Evolutionary conservation across 192 early-diverging fungal species (phyloP), one percentile per base, ranked within the genome.

Genomic region (Entomortierella parvispora): DNA sequence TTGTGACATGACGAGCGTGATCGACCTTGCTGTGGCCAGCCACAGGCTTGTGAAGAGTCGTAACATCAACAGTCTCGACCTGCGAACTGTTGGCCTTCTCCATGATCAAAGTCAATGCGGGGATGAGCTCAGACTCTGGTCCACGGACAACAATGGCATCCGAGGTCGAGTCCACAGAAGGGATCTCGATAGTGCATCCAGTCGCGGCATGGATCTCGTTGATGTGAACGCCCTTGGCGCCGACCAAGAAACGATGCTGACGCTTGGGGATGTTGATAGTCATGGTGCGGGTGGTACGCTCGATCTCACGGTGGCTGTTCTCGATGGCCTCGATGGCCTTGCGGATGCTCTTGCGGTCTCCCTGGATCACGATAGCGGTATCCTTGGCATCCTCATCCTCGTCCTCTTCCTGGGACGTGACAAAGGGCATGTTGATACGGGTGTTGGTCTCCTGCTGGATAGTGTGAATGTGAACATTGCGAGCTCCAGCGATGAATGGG

Each of bases 161-260:
- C 8, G 88, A 89, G 7, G 89, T 72, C 55, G 92, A 89, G 49
- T 86, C 81, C 3, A 87, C 69, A 26, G 90, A 64, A 4, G 97
- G 93, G 33, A 99, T 84, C 42, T 89, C 88, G 26, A 99, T 90
- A 47, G 84, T 87, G 86, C 97, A 99, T 15, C 93, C 96, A 29
- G 93, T 97, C 0, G 86, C 81, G n/a, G 88, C 87, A 46, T 95
- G 80, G 52, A 99, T 93, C 47, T 97, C 96, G 53, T 90, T 84
- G 50, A 98, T 84, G 25, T 85, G 85, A 26, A 86, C 75, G 29
- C 93, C 95, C 77, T 92, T 89, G 32, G 88, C 79, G 15, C 97
- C 97, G 33, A 96, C 84, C 22, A 99, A 82, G 79, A 95, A 97
- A 46, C 90, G 91, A 80, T 98, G 97, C 81, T 97, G 95, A 55